phyloP scores from a whole-genome alignment of 129 eudicot species.

The Arctium minus region DNA sequence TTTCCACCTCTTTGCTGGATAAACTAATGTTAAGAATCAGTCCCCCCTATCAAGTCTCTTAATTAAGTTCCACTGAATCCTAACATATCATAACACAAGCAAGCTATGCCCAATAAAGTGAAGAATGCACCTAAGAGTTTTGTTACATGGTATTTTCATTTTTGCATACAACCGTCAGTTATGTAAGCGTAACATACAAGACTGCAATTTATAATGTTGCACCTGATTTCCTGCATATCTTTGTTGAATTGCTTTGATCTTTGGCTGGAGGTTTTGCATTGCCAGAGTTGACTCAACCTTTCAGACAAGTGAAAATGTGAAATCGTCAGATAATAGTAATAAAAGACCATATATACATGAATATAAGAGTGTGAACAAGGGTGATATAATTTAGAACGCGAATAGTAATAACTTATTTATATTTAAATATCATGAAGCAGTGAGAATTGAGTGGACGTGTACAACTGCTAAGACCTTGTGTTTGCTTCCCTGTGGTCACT shows the following conservation, averaged over 20 bases:
- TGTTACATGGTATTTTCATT: conserved; percentile 12
- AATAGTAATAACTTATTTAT: not conserved
- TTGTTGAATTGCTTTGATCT: conserved; percentile 94
- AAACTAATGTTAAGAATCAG: not conserved
- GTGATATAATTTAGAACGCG: not conserved
- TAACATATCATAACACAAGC: conserved; percentile 9
- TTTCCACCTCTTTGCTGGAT: conserved; percentile 12
- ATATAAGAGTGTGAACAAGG: not conserved
- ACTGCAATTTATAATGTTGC: conserved; percentile 5
- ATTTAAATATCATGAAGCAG: not conserved
- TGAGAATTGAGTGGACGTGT: not conserved
- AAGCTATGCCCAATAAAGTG: not conserved
- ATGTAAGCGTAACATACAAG: not conserved
- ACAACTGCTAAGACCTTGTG: not conserved
- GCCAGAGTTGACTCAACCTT: conserved; percentile 97
- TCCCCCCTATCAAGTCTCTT: not conserved
- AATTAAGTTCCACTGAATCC: not conserved
- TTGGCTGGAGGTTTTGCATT: conserved; percentile 98
- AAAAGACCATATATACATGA: conserved; percentile 1
- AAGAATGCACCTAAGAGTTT: not conserved
- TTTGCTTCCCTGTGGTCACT: not conserved
- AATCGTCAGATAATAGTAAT: conserved; percentile 8
- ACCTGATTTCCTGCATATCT: conserved; percentile 99
- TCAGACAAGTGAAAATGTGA: conserved; percentile 16
- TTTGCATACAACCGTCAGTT: conserved; percentile 5